These are phyloP conservation scores for Chlorella vulgaris DNA, from an alignment of 139 green algal genomes.

Conservation along the genomic window DNA sequence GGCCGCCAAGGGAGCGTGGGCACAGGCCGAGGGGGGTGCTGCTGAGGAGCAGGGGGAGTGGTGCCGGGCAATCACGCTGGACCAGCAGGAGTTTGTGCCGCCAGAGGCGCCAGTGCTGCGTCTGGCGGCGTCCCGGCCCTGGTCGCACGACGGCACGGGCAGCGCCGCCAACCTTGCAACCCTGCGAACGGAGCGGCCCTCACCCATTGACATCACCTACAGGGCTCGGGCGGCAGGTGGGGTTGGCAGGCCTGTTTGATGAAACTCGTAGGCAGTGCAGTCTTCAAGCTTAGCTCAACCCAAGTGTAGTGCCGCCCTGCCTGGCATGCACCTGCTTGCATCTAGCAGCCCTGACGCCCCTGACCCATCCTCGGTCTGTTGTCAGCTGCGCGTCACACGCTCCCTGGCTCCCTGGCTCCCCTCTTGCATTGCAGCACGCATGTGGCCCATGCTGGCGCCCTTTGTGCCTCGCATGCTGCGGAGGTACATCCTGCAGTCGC, in stretches of 20 bases:
- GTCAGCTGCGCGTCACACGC: background rate
- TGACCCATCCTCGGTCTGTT: background rate
- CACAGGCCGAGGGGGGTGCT: too few relatives aligned
- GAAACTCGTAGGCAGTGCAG: background rate
- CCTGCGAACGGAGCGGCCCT: background rate
- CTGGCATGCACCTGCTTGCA: background rate
- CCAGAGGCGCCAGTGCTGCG: background rate
- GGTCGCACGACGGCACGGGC: background rate
- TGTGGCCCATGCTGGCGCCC: slow-evolving; percentile 52
- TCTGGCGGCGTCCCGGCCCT: background rate
- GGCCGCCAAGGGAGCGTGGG: background rate
- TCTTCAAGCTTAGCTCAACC: background rate
- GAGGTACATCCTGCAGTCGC: slow-evolving; percentile 44
- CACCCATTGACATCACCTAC: slow-evolving; percentile 6
- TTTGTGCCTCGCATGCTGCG: slow-evolving; percentile 72
- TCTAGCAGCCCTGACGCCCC: background rate
- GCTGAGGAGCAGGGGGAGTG: background rate
- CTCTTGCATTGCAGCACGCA: slow-evolving; percentile 1
- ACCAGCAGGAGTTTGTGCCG: slow-evolving; percentile 14
- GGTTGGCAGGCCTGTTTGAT: background rate
- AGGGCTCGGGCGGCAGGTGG: background rate
- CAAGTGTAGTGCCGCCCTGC: background rate
- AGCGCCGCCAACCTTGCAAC: background rate
- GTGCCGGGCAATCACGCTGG: background rate
- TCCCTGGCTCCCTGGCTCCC: background rate